Base-by-base conservation (phyloP, 2,329 filamentous ascomycete species). In the Verticillium tricorpus region DNA sequence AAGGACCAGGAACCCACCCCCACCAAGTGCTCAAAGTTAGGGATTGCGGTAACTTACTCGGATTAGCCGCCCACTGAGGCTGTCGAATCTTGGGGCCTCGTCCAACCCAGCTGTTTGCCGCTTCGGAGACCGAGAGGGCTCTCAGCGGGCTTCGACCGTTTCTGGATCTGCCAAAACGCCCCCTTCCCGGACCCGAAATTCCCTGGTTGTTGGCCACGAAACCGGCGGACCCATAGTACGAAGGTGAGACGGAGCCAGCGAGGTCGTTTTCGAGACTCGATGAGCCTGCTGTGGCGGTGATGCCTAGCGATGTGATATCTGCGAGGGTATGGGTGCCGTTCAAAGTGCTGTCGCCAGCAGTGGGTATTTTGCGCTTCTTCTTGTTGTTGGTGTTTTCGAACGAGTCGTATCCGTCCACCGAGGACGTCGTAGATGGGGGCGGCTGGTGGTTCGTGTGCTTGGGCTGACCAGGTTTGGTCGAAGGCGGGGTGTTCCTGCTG, bases 361-460 rank as follows among this genome's bases (percentile, higher is more conserved):
- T 93, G 0, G 95, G 95, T 40, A 99, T 98, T 78, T 99, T 99
- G 68, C 95, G 86, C 77, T 99, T 98, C 81, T 98, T 99, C 78
- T 99, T 99, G 74, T 99, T 99, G 75, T 97, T 98, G 39, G 92
- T 96, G 70, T 98, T 98, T 76, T 99, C 95, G 70, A 97, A 96
- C 7, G 92, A 95, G 74, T 99, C 95, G 74, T 98, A 98, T 15
- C 93, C 93, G 73, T 98, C 94, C 12, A 86, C 80, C 2, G 89
- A 90, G 5, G 89, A 89, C 6, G 85, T 83, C 28, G 89, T 87
- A 14, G 91, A 92, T 54, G 83, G 84, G 57, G 89, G 84, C 25
- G 86, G 85, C 54, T 86, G 81, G 19, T 79, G 75, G 61, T 80
- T 81, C 2, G 74, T 63, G 58, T 80, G 78, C 62, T 79, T 80